Evolutionary conservation across 345 rosid genomes (phyloP).

Genomic region (Crucihimalaya himalaica): DNA sequence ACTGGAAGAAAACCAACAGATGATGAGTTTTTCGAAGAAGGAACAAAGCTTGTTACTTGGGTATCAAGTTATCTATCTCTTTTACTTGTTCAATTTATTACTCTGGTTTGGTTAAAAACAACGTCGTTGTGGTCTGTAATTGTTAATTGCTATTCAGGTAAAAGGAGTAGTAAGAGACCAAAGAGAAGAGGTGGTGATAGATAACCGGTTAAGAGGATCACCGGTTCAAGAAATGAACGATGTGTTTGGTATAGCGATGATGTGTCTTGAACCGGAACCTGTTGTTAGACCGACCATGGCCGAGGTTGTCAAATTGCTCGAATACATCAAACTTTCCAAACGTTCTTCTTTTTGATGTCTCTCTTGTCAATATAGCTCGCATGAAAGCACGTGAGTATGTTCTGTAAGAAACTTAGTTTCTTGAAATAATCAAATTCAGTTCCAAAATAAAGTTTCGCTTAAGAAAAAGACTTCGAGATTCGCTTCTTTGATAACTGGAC

Average conservation of each 20-base stretch:
- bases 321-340: constrained; percentile 47
- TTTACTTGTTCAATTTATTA: neutral
- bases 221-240: constrained; percentile 58
- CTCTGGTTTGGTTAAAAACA: neutral
- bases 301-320: constrained; percentile 85
- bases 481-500: constrained; percentile 32
- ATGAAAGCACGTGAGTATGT: neutral
- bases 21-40: constrained; percentile 81
- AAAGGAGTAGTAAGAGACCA: constrained; percentile 68
- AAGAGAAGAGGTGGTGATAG: constrained; percentile 63
- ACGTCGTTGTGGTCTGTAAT: neutral
- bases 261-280: constrained; percentile 90
- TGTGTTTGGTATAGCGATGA: constrained; percentile 59
- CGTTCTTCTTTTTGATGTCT: constrained; percentile 24
- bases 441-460: constrained; percentile 16
- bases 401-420: neutral
- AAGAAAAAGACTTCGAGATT: constrained; percentile 34
- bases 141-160: constrained; percentile 54
- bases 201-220: constrained; percentile 53
- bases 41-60: constrained; percentile 92
- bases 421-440: constrained; percentile 22
- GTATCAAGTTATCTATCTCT: constrained; percentile 38
- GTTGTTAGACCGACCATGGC: constrained; percentile 74
- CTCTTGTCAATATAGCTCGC: neutral
- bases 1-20: constrained; percentile 79